Evolutionary conservation across 495 filamentous ascomycete species (phyloP), one percentile per base, ranked within the genome.

Genomic region (Neurospora tetraspora): DNA sequence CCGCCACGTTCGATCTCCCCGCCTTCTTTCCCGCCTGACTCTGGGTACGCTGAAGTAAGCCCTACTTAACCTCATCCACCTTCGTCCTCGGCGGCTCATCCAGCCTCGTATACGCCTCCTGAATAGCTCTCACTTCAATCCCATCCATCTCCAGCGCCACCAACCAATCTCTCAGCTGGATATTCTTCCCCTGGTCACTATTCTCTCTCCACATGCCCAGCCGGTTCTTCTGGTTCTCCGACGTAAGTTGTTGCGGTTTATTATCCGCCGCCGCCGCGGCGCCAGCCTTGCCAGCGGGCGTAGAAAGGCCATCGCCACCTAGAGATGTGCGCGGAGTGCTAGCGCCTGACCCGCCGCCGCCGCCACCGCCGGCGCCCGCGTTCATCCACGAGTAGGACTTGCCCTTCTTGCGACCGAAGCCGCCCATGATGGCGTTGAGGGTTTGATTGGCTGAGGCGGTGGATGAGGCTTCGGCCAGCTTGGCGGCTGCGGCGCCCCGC

Each of bases 131-230:
- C 47, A 77, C 77, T 69, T 90, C 88, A 74, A 81, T 83, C 5
- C 88, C 87, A 74, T 90, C 89, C 40, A 83, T 80, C 76, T 93
- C 91, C 38, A 93, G 83, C 12, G 86, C 89, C 9, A 81, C 80
- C 9, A 92, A 77, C 87, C 88, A 89, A 80, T 94, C 91, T 31
- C 91, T 81, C 69, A 92, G 81, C 80, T 93, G 90, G n/a, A 94
- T 87, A 18, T 86, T 88, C 71, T 83, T 84, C 3, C 90, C 91
- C 72, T 86, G 85, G 36, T 88, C 84, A 0, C 83, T 83, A 76
- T 89, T 88, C 76, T 94, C 91, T 31, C 88, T 83, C 84, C 87
- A 90, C 18, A 83, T 83, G 7, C 91, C 91, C 68, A 90, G 80
- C 39, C 88, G 74, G 69, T 80, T 76, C 59, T 80, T 79, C 0